Base-by-base conservation (phyloP, 208 protist species). In the Porcisia hertigi region DNA sequence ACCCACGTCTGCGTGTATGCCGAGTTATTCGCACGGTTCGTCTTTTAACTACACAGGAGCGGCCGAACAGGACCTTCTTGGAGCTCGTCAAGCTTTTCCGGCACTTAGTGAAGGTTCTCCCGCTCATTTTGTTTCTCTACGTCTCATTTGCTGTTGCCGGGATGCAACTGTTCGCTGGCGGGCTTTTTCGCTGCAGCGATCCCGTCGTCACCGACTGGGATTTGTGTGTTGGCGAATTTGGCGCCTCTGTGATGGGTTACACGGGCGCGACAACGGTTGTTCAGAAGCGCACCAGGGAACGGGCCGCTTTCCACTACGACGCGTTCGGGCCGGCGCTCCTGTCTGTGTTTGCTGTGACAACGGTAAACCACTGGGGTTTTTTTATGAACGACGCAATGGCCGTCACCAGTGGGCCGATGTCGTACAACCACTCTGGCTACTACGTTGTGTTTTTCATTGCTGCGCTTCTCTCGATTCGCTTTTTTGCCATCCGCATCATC, bases 341-440 rank as follows among this genome's bases (percentile, higher is more conserved):
- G 34, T 87, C 87, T 2, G 80, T 94, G 16, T 86, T 94, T 75
- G 76, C 67, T 8, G n/a, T 92, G 30, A 75, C 79, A 3, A 80
- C 79, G 1, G 69, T 58, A 6, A 84, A 85, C 54, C 80, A 89
- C 70, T 96, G 91, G 90, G 79, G 84, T 3, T 36, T 49, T 18
- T 84, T 90, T 45, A 93, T 94, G 88, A 75, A 77, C 57, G 70
- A 71, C 5, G 86, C 57, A 34, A 91, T 93, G 81, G 87, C 87
- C 0, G 67, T 54, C 57, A n/a, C 11, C 3, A 63, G 66, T 36
- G 55, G 58, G n/a, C 18, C 49, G 39, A 49, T 67, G 65, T 54
- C 60, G 8, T 70, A 85, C 75, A 75, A 72, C 54, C 66, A 82
- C 45, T 71, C 81, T 34, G 76, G 77, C 12, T 91, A 85, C 75